phyloP scores from a whole-genome alignment of 331 rosid species.

The Malus hybrid region DNA sequence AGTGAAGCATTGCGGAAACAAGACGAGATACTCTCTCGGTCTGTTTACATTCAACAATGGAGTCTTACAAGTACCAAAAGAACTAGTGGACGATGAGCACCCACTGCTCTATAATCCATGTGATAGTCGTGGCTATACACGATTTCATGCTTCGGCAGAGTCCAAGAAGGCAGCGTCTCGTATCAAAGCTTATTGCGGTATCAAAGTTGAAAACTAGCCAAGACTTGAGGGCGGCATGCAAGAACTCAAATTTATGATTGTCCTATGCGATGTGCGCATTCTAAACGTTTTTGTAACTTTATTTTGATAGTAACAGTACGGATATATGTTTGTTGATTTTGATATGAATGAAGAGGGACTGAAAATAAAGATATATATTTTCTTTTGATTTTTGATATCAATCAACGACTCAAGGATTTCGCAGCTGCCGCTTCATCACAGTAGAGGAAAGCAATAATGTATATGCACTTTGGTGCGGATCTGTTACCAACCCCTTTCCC shows the following conservation, averaged over 20 bases:
- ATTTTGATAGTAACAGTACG: background rate
- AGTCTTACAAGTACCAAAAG: slow-evolving; percentile 10
- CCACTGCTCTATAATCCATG: slow-evolving; percentile 11
- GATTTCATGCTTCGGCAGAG: background rate
- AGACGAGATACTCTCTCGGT: slow-evolving; percentile 15
- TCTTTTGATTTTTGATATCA: no score
- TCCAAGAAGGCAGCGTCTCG: background rate
- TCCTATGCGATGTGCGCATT: background rate
- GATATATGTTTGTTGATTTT: background rate
- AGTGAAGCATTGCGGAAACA: slow-evolving; percentile 1
- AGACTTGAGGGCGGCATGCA: no score
- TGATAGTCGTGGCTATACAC: slow-evolving; percentile 2
- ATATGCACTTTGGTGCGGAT: no score
- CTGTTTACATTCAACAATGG: slow-evolving; percentile 21
- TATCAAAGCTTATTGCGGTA: slow-evolving; percentile 14
- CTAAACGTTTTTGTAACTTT: no score
- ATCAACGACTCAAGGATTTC: no score
- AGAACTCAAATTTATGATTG: background rate
- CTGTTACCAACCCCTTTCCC: no score
- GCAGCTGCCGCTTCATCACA: no score
- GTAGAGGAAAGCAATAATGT: rapidly evolving
- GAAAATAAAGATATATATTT: background rate
- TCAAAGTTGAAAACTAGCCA: background rate
- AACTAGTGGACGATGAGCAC: slow-evolving; percentile 6
- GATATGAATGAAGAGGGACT: no score